phyloP scores from a whole-genome alignment of 2,329 filamentous ascomycete species.

The Metarhizium rileyi region DNA sequence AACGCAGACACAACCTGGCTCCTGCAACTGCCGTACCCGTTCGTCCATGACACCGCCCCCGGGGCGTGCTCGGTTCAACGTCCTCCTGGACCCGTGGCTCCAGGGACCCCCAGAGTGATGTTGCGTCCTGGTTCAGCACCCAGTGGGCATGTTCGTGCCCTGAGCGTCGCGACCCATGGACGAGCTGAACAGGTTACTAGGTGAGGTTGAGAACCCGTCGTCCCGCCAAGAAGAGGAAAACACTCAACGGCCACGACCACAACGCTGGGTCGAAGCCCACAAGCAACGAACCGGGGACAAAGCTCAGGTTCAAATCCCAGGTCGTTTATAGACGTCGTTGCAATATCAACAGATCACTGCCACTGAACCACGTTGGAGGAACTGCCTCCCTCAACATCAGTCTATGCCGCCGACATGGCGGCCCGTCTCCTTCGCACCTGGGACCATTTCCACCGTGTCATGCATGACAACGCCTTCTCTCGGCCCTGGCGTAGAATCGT shows the following conservation, averaged over 20 bases:
- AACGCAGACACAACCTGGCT: slow-evolving; percentile 61
- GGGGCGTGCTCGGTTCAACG: slow-evolving; percentile 48
- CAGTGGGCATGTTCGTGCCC: slow-evolving; percentile 51
- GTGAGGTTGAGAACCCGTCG: slow-evolving; percentile 35
- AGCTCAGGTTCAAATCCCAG: background rate
- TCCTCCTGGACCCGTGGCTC: slow-evolving; percentile 57
- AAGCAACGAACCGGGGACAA: no score
- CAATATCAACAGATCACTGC: slow-evolving; percentile 56
- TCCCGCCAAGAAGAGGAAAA: background rate
- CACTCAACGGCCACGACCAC: slow-evolving; percentile 1
- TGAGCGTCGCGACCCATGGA: slow-evolving; percentile 44
- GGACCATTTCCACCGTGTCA: slow-evolving; percentile 50
- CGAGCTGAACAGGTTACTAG: slow-evolving; percentile 34
- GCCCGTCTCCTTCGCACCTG: slow-evolving; percentile 46
- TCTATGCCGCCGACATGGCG: slow-evolving; percentile 51
- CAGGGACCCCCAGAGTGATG: slow-evolving; percentile 51
- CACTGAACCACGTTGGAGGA: slow-evolving; percentile 51
- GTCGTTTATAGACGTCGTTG: slow-evolving; percentile 46
- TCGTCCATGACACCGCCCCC: slow-evolving; percentile 27
- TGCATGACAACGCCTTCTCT: slow-evolving; percentile 38
- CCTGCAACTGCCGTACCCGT: slow-evolving; percentile 51
- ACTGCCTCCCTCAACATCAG: slow-evolving; percentile 40
- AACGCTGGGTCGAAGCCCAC: no score
- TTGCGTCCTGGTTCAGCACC: slow-evolving; percentile 54
- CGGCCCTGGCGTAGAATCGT: slow-evolving; percentile 11